Base-by-base conservation (phyloP, 352 stramenopile species). In the Phytophthora cryptogea region DNA sequence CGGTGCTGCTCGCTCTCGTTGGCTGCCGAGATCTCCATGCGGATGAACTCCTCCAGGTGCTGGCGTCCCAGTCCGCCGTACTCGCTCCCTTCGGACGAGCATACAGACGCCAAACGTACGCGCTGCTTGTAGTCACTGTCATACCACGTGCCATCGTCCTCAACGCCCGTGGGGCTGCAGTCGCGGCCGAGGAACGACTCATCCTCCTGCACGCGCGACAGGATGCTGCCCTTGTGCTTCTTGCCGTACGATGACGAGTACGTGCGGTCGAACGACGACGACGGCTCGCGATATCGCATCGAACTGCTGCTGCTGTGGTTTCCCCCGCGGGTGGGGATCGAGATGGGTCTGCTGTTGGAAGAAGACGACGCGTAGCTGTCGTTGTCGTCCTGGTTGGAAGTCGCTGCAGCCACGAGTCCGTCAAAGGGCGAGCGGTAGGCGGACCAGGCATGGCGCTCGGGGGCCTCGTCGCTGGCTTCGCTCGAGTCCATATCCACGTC, bases 11-110 rank as follows among this genome's bases (percentile, higher is more conserved):
- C 76, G 48, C 69, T 88, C 59, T 89, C 78, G 56, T 86, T 86
- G 4, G 60, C 73, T 8, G 77, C 72, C 57, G 83, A 92, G 52
- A 90, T 89, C 59, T 90, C 80, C 83, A 92, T 92, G 47, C 80
- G 83, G 49, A 88, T 84, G 45, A 90, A 92, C 57, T 88, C 80
- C 23, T 92, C 80, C 20, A 92, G 59, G 52, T 92, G 80, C 49
- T 88, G 80, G 42, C 81, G 80, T 1, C 80, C 77, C 27, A 92
- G 67, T 2, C 80, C 83, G 32, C 83, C 80, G 64, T 90, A 89
- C 59, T 90, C 80, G 57, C 78, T 88, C 5, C 81, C 78, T 31
- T 92, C 83, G 26, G 83, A 92, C 42, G 83, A 92, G 62, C 80
- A 90, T 23, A 92, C 70, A 8, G 83, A 92, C 31, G 80, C 78